Conservation (phyloP, 805 yeast species). For the Priceomyces fermenticarens region DNA sequence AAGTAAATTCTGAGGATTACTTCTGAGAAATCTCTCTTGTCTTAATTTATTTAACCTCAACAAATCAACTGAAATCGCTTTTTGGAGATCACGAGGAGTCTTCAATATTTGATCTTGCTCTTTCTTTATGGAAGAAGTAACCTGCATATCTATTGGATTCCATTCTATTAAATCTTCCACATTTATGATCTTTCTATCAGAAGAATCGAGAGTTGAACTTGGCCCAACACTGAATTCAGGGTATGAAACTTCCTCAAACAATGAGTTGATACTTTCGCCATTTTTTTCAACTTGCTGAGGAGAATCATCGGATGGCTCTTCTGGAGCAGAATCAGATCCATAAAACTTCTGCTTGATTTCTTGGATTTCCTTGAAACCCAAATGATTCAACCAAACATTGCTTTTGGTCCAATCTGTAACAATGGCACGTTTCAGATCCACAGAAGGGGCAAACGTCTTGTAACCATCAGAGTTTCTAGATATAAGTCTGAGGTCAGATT, state of each 20-base stretch:
- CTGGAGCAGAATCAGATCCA: slow-evolving; percentile 6
- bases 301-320: slow-evolving; percentile 1
- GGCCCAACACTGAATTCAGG: slow-evolving; percentile 6
- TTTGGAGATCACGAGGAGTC: slow-evolving; percentile 32
- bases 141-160: slow-evolving; percentile 30
- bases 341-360: slow-evolving; percentile 21
- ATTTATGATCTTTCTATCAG: slow-evolving; percentile 17
- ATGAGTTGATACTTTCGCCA: slow-evolving; percentile 3
- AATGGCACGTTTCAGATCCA: slow-evolving; percentile 32
- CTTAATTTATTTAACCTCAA: slow-evolving; percentile 37
- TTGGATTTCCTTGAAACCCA: slow-evolving; percentile 31
- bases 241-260: slow-evolving; percentile 3
- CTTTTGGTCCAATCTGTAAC: slow-evolving; percentile 29
- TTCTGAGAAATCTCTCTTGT: slow-evolving; percentile 34
- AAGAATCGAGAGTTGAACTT: slow-evolving; percentile 5
- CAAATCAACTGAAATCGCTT: slow-evolving; percentile 28
- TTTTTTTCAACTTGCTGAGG: slow-evolving; percentile 5
- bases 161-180: slow-evolving; percentile 30
- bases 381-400: slow-evolving; percentile 38
- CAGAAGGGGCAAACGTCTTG: slow-evolving; percentile 35
- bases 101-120: slow-evolving; percentile 19
- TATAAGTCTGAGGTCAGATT: slow-evolving; percentile 15
- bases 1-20: slow-evolving; percentile 20
- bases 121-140: slow-evolving; percentile 22
- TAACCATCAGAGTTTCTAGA: slow-evolving; percentile 19